phyloP scores from a whole-genome alignment of 1,284 basidiomycete genomes.

The Pseudomicrostroma phylloplanum region DNA sequence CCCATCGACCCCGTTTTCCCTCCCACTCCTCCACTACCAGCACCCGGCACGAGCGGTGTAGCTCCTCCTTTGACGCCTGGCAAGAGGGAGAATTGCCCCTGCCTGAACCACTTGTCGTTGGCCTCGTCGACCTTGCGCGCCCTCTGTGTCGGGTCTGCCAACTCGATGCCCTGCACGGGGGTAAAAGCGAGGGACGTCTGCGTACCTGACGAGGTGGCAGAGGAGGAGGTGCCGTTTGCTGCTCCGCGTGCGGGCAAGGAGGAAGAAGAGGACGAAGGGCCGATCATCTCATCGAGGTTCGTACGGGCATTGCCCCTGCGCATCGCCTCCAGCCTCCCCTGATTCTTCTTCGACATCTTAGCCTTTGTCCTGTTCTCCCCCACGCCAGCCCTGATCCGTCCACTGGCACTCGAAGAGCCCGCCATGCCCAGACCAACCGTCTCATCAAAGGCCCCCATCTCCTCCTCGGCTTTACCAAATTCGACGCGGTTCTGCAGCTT shows the following conservation, averaged over 20 bases:
- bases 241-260: slow-evolving; percentile 48
- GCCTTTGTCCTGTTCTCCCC: slow-evolving; percentile 85
- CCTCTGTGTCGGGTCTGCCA: slow-evolving; percentile 51
- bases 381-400: slow-evolving; percentile 76
- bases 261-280: neutral
- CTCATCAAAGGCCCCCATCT: slow-evolving; percentile 92
- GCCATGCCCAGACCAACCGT: slow-evolving; percentile 97
- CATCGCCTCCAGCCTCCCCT: slow-evolving; percentile 60
- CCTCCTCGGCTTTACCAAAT: slow-evolving; percentile 92
- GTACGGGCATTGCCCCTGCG: slow-evolving; percentile 46
- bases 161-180: slow-evolving; percentile 71
- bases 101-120: slow-evolving; percentile 51
- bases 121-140: slow-evolving; percentile 45
- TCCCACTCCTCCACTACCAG: too few species aligned
- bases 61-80: neutral
- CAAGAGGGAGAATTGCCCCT: neutral
- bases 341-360: slow-evolving; percentile 93
- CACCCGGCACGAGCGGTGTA: too few species aligned
- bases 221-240: slow-evolving; percentile 79
- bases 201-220: slow-evolving; percentile 55
- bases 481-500: slow-evolving; percentile 95
- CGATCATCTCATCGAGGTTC: slow-evolving; percentile 51
- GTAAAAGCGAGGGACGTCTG: slow-evolving; percentile 63
- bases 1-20: too few species aligned
- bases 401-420: slow-evolving; percentile 55